Percentiles rank a stretch among this genome's conserved stretches.
Evolutionary conservation across 345 rosid species (phyloP).

Genomic region (Chamaenerion angustifolium): DNA sequence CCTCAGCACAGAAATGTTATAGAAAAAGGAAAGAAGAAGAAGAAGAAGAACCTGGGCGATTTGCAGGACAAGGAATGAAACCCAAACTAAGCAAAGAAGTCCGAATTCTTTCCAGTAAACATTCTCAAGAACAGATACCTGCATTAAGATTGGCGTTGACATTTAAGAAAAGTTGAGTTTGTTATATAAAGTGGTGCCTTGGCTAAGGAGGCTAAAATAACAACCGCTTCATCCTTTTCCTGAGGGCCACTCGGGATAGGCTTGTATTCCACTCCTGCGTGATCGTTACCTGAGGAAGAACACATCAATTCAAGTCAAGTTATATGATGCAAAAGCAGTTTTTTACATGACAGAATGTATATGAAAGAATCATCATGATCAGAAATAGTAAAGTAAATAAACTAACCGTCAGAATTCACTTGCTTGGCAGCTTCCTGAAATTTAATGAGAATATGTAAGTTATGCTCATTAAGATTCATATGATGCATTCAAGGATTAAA

Average conservation of each 20-base stretch:
- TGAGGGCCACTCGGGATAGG: slow-evolving; percentile 52
- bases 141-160: slow-evolving; percentile 8
- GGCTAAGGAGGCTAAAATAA: slow-evolving; percentile 10
- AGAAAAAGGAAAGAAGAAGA: no score
- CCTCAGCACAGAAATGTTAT: no score
- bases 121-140: slow-evolving; percentile 53
- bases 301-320: background rate
- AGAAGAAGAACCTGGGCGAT: slow-evolving; percentile 42
- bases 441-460: background rate
- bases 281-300: slow-evolving; percentile 21
- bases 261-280: slow-evolving; percentile 35
- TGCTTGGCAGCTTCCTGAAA: slow-evolving; percentile 8
- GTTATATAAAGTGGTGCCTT: background rate
- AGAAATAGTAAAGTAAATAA: no score
- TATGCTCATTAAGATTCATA: no score
- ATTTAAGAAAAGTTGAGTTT: background rate
- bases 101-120: slow-evolving; percentile 78
- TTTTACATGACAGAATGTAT: no score
- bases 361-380: no score
- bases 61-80: slow-evolving; percentile 53
- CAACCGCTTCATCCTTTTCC: slow-evolving; percentile 19
- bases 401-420: background rate
- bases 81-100: slow-evolving; percentile 68
- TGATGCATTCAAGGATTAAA: no score
- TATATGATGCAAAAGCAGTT: no score